phyloP scores from a whole-genome alignment of 192 early-diverging fungal species.

The Dissophora ornata region DNA sequence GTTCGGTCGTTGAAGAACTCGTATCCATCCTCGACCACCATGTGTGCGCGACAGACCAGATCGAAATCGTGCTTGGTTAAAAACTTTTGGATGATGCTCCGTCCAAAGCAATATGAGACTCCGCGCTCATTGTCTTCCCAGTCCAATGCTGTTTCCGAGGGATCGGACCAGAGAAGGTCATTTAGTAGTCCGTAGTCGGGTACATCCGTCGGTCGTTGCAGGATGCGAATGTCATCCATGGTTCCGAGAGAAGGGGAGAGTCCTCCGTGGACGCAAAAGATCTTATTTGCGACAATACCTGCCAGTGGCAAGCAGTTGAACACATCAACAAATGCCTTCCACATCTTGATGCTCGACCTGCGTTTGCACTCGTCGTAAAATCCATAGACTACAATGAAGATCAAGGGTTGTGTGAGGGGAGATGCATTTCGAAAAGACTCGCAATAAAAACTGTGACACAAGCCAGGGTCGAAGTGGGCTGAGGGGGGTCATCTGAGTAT shows the following conservation, averaged over 20 bases:
- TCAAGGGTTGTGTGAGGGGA: background rate
- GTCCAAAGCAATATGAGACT: slow-evolving; percentile 95
- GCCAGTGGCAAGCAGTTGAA: slow-evolving; percentile 95
- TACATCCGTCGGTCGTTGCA: slow-evolving; percentile 87
- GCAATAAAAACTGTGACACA: background rate
- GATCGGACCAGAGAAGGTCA: slow-evolving; percentile 95
- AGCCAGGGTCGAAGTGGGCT: no score
- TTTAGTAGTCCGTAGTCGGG: slow-evolving; percentile 93
- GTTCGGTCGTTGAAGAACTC: slow-evolving; percentile 94
- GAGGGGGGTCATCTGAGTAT: no score
- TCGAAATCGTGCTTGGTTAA: slow-evolving; percentile 89
- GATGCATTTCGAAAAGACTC: no score
- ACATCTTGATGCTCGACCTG: slow-evolving; percentile 85
- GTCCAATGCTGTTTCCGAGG: slow-evolving; percentile 78
- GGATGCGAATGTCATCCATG: slow-evolving; percentile 88
- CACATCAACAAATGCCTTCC: slow-evolving; percentile 93
- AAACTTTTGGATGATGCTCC: slow-evolving; percentile 85
- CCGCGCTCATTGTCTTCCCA: slow-evolving; percentile 97
- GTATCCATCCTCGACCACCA: slow-evolving; percentile 98
- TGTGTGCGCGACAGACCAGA: slow-evolving; percentile 92
- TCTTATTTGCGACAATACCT: slow-evolving; percentile 90
- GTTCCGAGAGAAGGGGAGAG: slow-evolving; percentile 80
- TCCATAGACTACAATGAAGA: slow-evolving; percentile 77
- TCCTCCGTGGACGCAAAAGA: slow-evolving; percentile 96
- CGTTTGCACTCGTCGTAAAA: slow-evolving; percentile 99